Percentiles rank a stretch among this genome's conserved stretches.
Evolutionary conservation across 1,284 basidiomycete genomes (phyloP).

Genomic region (Microbotryum intermedium): DNA sequence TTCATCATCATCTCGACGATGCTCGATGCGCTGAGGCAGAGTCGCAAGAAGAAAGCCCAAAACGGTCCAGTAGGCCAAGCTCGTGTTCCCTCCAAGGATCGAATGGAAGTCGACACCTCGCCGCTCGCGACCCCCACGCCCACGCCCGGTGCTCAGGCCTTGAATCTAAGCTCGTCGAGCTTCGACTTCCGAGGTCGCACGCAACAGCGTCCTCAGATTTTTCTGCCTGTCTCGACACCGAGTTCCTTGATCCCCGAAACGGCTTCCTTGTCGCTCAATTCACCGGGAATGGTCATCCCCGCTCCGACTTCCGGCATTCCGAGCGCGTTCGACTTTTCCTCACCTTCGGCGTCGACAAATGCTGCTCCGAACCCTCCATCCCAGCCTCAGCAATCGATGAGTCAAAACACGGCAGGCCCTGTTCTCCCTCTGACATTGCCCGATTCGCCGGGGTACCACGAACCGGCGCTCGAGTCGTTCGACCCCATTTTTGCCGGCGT

Average conservation of each 20-base stretch:
- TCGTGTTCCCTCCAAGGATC: background rate
- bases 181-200: background rate
- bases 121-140: background rate
- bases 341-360: too few relatives aligned
- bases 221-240: too few relatives aligned
- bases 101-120: slow-evolving; percentile 23
- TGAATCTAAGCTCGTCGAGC: background rate
- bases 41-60: slow-evolving; percentile 36
- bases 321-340: too few relatives aligned
- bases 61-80: background rate
- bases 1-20: slow-evolving; percentile 83
- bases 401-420: too few relatives aligned
- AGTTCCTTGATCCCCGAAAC: too few relatives aligned
- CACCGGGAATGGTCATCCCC: too few relatives aligned
- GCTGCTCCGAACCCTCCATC: background rate
- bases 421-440: background rate
- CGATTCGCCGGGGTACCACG: background rate
- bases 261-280: too few relatives aligned
- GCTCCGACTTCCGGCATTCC: too few relatives aligned
- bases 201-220: too few relatives aligned
- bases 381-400: background rate
- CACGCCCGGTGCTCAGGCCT: background rate
- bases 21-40: slow-evolving; percentile 63
- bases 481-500: slow-evolving; percentile 30
- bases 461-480: slow-evolving; percentile 8